A percentile compares a stretch with the other conserved stretches of the same genome.
phyloP scores from a whole-genome alignment of 2,329 filamentous ascomycete genomes.

The Passalora sequoiae region DNA sequence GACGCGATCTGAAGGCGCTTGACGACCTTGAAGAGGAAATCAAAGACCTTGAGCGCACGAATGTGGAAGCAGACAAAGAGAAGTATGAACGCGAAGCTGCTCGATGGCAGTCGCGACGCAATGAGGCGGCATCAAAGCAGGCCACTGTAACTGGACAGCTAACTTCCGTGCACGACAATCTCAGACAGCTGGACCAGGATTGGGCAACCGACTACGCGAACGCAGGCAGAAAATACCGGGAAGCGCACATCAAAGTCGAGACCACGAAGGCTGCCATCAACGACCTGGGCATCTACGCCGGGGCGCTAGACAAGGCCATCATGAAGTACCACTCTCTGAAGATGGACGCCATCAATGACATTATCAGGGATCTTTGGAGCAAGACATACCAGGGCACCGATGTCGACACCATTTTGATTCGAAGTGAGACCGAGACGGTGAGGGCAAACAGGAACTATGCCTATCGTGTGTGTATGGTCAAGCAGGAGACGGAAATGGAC shows the following conservation, averaged over 20 bases:
- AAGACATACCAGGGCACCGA: slow-evolving; percentile 95
- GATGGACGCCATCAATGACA: slow-evolving; percentile 97
- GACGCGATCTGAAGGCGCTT: slow-evolving; percentile 66
- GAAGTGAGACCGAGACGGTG: slow-evolving; percentile 71
- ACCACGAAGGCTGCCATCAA: slow-evolving; percentile 91
- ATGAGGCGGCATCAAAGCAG: slow-evolving; percentile 65
- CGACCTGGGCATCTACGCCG: slow-evolving; percentile 75
- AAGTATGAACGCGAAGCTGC: slow-evolving; percentile 66
- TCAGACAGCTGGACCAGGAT: slow-evolving; percentile 66
- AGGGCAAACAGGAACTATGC: slow-evolving; percentile 82
- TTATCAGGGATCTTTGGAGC: slow-evolving; percentile 94
- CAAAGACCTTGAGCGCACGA: slow-evolving; percentile 65
- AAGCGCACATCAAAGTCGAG: slow-evolving; percentile 81
- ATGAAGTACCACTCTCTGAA: slow-evolving; percentile 96
- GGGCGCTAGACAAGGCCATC: slow-evolving; percentile 88
- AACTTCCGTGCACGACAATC: slow-evolving; percentile 77
- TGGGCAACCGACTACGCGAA: slow-evolving; percentile 85
- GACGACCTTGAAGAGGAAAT: slow-evolving; percentile 66
- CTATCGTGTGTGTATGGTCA: slow-evolving; percentile 95
- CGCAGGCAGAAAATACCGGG: slow-evolving; percentile 72
- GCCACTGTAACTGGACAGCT: slow-evolving; percentile 70
- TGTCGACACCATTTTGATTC: slow-evolving; percentile 92
- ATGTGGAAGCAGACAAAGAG: slow-evolving; percentile 76
- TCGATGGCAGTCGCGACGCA: slow-evolving; percentile 61
- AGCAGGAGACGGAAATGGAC: slow-evolving; percentile 96